A percentile compares a stretch with the other conserved stretches of the same genome.
Conservation (phyloP, 1,284 basidiomycete species). For the Ustilago sp. region DNA sequence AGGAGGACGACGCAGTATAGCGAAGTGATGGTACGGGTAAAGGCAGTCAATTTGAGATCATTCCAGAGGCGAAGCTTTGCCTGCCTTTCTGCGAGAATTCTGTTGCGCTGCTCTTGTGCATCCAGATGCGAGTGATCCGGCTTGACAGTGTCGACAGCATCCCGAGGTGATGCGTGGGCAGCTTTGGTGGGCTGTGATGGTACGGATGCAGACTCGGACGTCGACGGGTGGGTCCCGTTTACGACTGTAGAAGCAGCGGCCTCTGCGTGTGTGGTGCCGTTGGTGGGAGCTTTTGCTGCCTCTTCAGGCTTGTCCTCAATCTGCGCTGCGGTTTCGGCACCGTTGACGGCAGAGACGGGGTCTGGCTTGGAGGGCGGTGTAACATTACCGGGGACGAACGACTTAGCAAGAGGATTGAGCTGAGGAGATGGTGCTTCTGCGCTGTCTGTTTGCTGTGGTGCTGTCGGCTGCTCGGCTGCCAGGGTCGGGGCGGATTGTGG, state of each 20-base stretch:
- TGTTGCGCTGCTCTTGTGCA: conserved; percentile 44
- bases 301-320: neutral
- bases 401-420: conserved; percentile 45
- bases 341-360: neutral
- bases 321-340: neutral
- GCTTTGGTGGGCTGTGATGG: neutral
- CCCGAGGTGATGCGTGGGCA: neutral
- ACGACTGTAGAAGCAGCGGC: neutral
- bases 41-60: conserved; percentile 72
- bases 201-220: neutral
- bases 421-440: conserved; percentile 28
- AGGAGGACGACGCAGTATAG: conserved; percentile 85
- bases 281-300: neutral
- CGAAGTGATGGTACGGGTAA: conserved; percentile 85
- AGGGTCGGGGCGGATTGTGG: neutral
- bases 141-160: neutral
- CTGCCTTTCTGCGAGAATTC: conserved; percentile 39
- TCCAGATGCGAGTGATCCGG: conserved; percentile 26
- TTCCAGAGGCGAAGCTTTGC: conserved; percentile 67
- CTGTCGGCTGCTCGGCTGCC: neutral
- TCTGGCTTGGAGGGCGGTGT: conserved; percentile 2
- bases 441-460: conserved; percentile 4
- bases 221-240: neutral
- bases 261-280: neutral
- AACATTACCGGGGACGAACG: conserved; percentile 32